These are phyloP conservation scores for Eimeria zaria DNA, from an alignment of 169 alveolate species.

Conservation along the genomic window DNA sequence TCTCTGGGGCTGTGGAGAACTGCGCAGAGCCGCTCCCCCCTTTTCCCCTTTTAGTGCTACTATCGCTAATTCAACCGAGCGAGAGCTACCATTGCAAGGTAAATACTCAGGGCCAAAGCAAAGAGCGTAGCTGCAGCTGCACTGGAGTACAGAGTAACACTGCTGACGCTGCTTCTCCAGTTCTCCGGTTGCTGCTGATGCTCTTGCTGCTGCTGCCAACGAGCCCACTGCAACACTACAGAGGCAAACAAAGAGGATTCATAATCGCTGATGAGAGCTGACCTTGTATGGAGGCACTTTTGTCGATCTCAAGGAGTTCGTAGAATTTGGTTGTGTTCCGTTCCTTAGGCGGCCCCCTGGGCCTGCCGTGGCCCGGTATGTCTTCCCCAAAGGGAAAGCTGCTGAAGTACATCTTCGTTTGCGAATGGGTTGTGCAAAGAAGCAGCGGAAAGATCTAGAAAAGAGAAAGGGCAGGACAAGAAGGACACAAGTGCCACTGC, in stretches of 20 bases:
- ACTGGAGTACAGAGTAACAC: not conserved
- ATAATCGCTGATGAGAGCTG: not conserved
- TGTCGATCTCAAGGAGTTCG: conserved; percentile 92
- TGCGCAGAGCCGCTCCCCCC: not conserved
- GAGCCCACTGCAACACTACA: not conserved
- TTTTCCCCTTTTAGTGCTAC: not conserved
- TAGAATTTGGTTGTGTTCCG: conserved; percentile 94
- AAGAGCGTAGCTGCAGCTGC: not conserved
- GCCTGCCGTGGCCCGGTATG: conserved; percentile 68
- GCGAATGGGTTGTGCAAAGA: not conserved
- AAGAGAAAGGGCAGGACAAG: not conserved
- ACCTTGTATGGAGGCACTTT: conserved; percentile 91
- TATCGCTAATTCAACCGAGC: not conserved
- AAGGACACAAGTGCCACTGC: conserved; percentile 47
- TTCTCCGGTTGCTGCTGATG: not conserved
- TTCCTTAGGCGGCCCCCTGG: conserved; percentile 85
- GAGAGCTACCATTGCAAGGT: not conserved
- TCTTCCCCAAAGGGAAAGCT: conserved; percentile 86
- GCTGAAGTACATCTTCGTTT: conserved; percentile 83
- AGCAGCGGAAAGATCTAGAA: conserved; percentile 35
- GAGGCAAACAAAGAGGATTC: not conserved
- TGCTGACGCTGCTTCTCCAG: not conserved
- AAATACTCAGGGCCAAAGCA: not conserved
- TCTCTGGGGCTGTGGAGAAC: not conserved
- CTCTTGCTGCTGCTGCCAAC: not conserved